phyloP scores from a whole-genome alignment of 345 rosid genomes.

The Syzygium aqueum region DNA sequence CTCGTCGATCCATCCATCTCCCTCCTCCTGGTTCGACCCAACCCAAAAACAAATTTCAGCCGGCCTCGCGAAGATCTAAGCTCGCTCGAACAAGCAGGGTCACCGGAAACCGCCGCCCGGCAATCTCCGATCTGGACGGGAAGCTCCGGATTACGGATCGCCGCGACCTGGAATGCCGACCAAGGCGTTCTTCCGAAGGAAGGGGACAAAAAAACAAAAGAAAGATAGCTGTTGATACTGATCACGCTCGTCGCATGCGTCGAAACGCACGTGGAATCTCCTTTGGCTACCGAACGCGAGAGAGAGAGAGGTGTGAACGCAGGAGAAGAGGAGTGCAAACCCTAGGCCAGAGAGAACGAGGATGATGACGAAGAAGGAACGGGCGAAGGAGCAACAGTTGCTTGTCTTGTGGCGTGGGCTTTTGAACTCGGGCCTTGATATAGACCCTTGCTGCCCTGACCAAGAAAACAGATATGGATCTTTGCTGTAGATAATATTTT shows the following conservation, averaged over 20 bases:
- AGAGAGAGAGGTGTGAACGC: neutral
- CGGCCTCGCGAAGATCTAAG: neutral
- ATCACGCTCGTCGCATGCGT: neutral
- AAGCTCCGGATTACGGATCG: neutral
- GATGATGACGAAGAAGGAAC: neutral
- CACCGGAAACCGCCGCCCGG: neutral
- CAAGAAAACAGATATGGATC: neutral
- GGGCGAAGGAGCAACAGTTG: neutral
- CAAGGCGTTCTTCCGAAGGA: neutral
- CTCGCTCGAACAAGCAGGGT: neutral
- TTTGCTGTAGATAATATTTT: neutral
- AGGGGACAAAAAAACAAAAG: too few relatives aligned
- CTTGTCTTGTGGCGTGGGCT: neutral
- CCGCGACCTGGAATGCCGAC: neutral
- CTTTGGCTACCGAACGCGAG: neutral
- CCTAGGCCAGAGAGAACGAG: neutral
- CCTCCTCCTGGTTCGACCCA: neutral
- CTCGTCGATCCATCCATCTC: conserved; percentile 68
- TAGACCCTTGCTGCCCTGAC: neutral
- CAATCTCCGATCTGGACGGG: neutral
- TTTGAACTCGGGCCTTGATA: neutral
- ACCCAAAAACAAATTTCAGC: neutral
- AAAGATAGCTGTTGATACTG: neutral
- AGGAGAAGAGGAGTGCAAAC: neutral
- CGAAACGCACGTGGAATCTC: neutral